phyloP scores from a whole-genome alignment of 345 rosid genomes.

The Luvunga scandens region DNA sequence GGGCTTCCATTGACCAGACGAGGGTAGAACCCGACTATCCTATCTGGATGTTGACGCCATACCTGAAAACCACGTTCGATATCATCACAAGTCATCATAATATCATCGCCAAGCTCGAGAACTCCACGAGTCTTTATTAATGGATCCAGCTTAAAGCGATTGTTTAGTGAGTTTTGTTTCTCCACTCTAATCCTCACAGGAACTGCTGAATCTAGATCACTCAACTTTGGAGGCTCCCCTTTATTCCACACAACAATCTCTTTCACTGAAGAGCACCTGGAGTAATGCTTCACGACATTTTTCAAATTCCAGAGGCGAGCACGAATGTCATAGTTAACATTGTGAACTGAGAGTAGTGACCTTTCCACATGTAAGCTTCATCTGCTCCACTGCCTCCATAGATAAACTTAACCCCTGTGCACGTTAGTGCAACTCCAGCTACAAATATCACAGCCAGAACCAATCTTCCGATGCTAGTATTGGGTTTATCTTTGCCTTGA shows the following conservation, averaged over 20 bases:
- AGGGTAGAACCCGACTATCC: conserved; percentile 91
- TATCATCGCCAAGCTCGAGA: conserved; percentile 95
- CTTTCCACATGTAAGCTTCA: conserved; percentile 60
- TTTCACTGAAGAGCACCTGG: conserved; percentile 84
- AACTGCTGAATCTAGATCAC: conserved; percentile 77
- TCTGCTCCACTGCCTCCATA: conserved; percentile 85
- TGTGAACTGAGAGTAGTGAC: conserved; percentile 85
- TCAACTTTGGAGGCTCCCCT: conserved; percentile 62
- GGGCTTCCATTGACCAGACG: conserved; percentile 54
- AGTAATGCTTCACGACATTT: conserved; percentile 88
- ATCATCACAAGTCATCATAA: conserved; percentile 84
- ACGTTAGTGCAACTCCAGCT: conserved; percentile 51
- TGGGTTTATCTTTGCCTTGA: conserved; percentile 61
- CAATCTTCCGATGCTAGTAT: conserved; percentile 50
- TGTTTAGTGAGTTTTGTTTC: conserved; percentile 69
- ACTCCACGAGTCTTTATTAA: conserved; percentile 70
- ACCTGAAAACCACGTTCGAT: conserved; percentile 80
- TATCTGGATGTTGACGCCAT: conserved; percentile 86
- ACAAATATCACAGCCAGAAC: conserved; percentile 41
- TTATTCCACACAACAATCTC: conserved; percentile 98
- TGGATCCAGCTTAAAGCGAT: conserved; percentile 77
- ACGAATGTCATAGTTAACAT: conserved; percentile 86
- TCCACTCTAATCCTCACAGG: conserved; percentile 87
- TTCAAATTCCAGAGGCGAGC: conserved; percentile 98
- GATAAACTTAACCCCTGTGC: conserved; percentile 53